phyloP scores from a whole-genome alignment of 208 protist species.

The Acanthamoeba rhysodes region DNA sequence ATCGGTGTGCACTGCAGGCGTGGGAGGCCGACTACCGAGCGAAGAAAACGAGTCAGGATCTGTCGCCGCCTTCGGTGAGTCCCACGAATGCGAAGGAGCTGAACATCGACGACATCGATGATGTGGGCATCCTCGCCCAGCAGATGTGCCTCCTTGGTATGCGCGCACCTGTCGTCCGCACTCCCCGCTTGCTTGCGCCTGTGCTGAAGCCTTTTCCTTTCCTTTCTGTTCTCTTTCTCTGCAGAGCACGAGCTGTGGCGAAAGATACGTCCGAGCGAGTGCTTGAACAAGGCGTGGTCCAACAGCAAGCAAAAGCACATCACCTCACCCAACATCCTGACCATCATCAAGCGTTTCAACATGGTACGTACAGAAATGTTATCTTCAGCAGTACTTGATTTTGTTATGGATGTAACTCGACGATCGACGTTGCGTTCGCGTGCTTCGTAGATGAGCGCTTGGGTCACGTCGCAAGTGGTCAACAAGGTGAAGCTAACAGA shows the following conservation, averaged over 20 bases:
- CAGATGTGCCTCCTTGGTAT: conserved; percentile 60
- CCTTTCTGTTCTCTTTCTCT: not conserved
- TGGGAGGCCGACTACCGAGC: not conserved
- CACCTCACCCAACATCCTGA: conserved; percentile 53
- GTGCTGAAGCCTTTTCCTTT: not conserved
- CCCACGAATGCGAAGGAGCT: conserved; percentile 10
- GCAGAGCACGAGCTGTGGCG: conserved; percentile 60
- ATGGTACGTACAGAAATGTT: conserved; percentile 21
- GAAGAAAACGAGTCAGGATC: not conserved
- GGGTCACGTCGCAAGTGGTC: conserved; percentile 68
- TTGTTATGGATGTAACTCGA: no score
- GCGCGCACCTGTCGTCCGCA: not conserved
- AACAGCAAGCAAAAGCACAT: conserved; percentile 56
- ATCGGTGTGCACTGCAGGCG: not conserved
- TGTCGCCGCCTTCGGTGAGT: not conserved
- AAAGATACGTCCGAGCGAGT: conserved; percentile 45
- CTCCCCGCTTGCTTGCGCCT: not conserved
- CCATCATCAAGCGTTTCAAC: conserved; percentile 68
- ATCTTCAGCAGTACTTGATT: no score
- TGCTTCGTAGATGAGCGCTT: not conserved
- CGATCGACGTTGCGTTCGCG: no score
- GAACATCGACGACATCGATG: conserved; percentile 5
- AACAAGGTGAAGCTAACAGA: conserved; percentile 70
- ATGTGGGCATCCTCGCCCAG: conserved; percentile 34
- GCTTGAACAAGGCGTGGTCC: conserved; percentile 71